Evolutionary conservation across 768 basidiomycete genomes (phyloP).

Genomic region (Thelephora aurantiotincta): DNA sequence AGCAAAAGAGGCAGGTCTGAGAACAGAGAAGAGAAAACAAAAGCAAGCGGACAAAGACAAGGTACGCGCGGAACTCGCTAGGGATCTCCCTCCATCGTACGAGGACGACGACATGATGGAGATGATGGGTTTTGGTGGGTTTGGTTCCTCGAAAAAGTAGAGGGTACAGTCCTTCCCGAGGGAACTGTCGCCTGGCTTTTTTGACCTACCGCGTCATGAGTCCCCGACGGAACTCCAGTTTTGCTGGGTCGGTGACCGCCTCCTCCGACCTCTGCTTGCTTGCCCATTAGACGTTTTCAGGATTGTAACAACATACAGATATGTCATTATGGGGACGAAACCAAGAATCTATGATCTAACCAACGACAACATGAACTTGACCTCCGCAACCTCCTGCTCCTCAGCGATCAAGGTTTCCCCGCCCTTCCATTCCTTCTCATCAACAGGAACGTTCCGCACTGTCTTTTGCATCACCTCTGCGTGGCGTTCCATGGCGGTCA

Average conservation of each 20-base stretch:
- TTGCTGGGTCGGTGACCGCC: conserved; percentile 7
- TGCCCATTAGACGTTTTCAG: no score
- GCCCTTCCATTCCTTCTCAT: conserved; percentile 37
- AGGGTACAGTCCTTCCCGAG: background rate
- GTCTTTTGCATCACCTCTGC: conserved; percentile 59
- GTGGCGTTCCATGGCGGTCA: conserved; percentile 50
- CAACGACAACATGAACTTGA: conserved; percentile 61
- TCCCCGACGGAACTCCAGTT: no score
- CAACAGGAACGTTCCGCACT: conserved; percentile 54
- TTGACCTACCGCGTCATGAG: no score
- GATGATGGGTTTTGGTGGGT: conserved; percentile 89
- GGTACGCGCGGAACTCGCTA: conserved; percentile 48
- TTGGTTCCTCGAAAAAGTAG: conserved; percentile 77
- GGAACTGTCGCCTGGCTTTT: no score
- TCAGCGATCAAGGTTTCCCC: conserved; percentile 47
- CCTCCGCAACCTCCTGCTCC: conserved; percentile 77
- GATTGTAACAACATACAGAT: background rate
- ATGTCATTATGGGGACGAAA: conserved; percentile 16
- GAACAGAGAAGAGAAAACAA: conserved; percentile 63
- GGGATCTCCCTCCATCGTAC: conserved; percentile 28
- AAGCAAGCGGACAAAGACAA: conserved; percentile 71
- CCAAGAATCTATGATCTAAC: conserved; percentile 30
- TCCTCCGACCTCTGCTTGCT: background rate
- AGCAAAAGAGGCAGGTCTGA: conserved; percentile 49
- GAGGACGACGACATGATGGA: conserved; percentile 54